Evolutionary conservation across 495 filamentous ascomycete genomes (phyloP), one percentile per base, ranked within the genome.

Genomic region (Talaromyces stipitatus): DNA sequence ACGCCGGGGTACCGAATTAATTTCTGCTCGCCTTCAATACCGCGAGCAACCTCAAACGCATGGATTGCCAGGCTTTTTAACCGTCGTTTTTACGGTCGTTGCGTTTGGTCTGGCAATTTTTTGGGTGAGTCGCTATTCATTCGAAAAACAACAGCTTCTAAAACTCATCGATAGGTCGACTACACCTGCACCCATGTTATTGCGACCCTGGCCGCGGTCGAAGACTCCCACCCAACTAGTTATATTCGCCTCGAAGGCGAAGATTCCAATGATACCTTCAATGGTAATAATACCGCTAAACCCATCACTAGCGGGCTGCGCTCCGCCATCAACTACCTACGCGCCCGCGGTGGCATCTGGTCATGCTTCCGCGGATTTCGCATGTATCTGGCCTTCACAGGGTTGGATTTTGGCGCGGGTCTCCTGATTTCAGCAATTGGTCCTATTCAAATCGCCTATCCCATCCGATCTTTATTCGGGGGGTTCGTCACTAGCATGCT

Each of bases 261-360:
- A 16, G 63, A 72, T 36, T 60, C 66, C 4, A n/a, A n/a, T n/a
- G 65, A 66, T 24, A 74, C 72, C 16, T 14, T 14, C n/a, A 11
- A 11, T 12, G 20, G 8, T 26, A 54, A 63, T 0, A 2, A 26
- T 50, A 4, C 26, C 14, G 16, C 5, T 12, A 56, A 67, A 48
- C 85, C 84, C 57, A 75, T 87, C 66, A 88, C 85, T 33, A 74
- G 72, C 62, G 78, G 71, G 52, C 74, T 86, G 59, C 73, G 78
- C 50, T 72, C 72, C 12, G 78, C 84, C 5, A 64, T 85, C 50
- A 72, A 69, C 53, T 83, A 86, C 58, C 74, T 89, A 18, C 71
- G 73, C 43, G 59, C 71, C 41, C 66, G 74, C 18, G 84, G 70
- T 23, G 85, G 85, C 16, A 69, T 69, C 51, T 69, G 70, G 60